Conservation (phyloP, 1,284 basidiomycete species). For the Schizopora paradoxa region DNA sequence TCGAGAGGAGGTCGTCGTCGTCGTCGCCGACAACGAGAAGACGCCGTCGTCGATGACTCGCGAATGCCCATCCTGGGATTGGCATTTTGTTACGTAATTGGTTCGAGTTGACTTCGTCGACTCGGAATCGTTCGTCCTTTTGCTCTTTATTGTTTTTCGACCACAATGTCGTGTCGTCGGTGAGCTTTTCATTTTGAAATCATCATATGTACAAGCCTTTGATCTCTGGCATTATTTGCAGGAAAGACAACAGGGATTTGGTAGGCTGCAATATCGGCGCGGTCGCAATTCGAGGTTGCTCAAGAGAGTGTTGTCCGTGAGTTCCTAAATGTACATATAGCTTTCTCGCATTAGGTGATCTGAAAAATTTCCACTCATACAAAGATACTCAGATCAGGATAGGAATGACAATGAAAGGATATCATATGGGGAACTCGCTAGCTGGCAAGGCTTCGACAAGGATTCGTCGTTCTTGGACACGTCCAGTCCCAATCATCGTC, state of each 20-base stretch:
- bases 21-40: slow-evolving; percentile 13
- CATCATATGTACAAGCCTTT: too few relatives aligned
- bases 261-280: slow-evolving; percentile 15
- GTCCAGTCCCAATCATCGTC: background rate
- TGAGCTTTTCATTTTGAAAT: too few relatives aligned
- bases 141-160: too few relatives aligned
- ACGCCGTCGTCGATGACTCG: too few relatives aligned
- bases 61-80: too few relatives aligned
- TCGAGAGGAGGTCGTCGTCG: slow-evolving; percentile 9
- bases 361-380: background rate
- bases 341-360: too few relatives aligned
- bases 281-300: slow-evolving; percentile 6
- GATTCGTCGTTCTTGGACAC: background rate
- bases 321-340: background rate
- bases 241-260: slow-evolving; percentile 9
- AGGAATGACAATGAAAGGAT: background rate
- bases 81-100: too few relatives aligned
- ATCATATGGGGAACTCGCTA: background rate
- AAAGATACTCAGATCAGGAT: background rate
- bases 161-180: too few relatives aligned
- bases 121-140: too few relatives aligned
- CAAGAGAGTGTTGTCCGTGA: slow-evolving; percentile 12
- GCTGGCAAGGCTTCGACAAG: background rate
- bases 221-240: too few relatives aligned
- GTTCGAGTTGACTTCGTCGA: too few relatives aligned